Base-by-base conservation (phyloP, 129 eudicot species). In the Saussurea involucrata region DNA sequence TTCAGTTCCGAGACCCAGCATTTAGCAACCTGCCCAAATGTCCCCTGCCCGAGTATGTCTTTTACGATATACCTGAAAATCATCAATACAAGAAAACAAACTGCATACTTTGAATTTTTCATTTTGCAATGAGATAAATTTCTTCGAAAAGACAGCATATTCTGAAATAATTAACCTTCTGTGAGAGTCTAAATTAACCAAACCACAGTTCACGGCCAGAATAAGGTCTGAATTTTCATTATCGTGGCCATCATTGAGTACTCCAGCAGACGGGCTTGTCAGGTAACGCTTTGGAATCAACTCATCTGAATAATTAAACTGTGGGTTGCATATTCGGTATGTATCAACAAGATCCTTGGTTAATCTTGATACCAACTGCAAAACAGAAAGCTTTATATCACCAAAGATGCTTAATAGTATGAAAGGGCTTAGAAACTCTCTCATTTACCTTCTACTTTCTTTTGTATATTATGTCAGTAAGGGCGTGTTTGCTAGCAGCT, bases 21-120 rank as follows among this genome's bases (percentile, higher is more conserved):
- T 84, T 95, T 95, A 20, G 96, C 97, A 87, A 95, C 99, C 85
- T 95, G 99, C 74, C 99, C 99, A 81, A 95, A 95, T 8, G 99
- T 95, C 79, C 99, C 99, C 74, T 92, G 99, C 78, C 99, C 99
- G 78, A 95, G 99, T 61, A 92, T 89, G 66, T 95, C 99, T 79
- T 95, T 95, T 44, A 95, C 97, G 74, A 92, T 63, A 72, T 95
- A 95, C 78, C 99, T 95, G 90, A 76, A 83, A 25, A 70, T 27
- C 68, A 71, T 68, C 20, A 61, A 0, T 76, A 57, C 64, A 68
- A 34, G 40, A 65, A 5, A 40, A 20, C 21, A 63, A 21, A 36
- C 27, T 24, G 42, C 42, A 36, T 32, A 32, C 36, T 3, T 32
- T 32, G 1, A 36, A 75, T 9, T 37, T 13, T 33, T 57, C 60